Conservation (phyloP, 2,329 filamentous ascomycete species). For the Fusarium longipes region DNA sequence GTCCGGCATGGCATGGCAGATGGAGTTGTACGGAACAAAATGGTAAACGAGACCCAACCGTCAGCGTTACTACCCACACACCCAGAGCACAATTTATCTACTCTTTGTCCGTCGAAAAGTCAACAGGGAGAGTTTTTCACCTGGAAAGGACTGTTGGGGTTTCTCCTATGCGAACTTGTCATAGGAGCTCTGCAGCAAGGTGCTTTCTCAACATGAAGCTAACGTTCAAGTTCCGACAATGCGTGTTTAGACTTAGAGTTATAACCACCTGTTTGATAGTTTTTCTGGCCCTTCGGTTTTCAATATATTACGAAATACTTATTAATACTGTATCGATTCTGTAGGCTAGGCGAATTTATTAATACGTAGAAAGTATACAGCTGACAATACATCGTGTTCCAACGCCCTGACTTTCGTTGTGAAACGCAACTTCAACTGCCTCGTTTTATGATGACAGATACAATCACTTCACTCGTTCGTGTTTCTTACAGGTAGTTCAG, state of each 20-base stretch:
- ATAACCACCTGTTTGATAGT: neutral
- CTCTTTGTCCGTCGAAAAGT: neutral
- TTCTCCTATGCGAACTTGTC: neutral
- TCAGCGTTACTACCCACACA: neutral
- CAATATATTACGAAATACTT: neutral
- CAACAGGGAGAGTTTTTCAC: neutral
- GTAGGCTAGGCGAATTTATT: fast-evolving
- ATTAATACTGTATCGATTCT: neutral
- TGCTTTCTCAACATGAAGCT: neutral
- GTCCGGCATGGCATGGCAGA: too few relatives aligned
- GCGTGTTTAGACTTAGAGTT: neutral
- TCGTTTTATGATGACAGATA: too few relatives aligned
- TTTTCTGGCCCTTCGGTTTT: too few relatives aligned
- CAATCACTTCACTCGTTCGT: neutral
- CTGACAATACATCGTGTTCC: neutral
- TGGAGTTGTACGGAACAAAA: neutral
- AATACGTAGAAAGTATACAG: neutral
- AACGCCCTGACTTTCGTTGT: neutral
- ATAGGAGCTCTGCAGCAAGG: neutral
- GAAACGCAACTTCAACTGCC: neutral
- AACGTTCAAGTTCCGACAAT: neutral
- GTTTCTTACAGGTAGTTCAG: neutral
- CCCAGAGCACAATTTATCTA: neutral
- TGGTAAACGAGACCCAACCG: neutral
- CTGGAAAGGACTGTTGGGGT: neutral